Evolutionary conservation across 805 yeast genomes (phyloP), one percentile per base, ranked within the genome.

Genomic region (Wickerhamomyces mucosus): DNA sequence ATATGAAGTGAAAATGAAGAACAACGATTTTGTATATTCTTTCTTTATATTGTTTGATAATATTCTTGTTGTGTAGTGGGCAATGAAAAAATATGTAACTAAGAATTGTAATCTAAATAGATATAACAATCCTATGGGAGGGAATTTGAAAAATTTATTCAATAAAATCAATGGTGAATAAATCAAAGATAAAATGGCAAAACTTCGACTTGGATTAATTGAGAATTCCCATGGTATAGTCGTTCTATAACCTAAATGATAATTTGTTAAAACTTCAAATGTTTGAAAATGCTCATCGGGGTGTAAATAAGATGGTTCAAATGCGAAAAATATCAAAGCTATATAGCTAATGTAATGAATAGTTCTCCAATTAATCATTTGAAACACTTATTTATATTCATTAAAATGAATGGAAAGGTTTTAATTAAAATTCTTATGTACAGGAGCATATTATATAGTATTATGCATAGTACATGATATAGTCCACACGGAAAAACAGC

Each of bases 281-380:
- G 78, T 72, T 53, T 94, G 99, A 52, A 84, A 83, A 53, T 88
- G 96, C 58, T 92, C 99, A 62, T 92, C 99, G 0, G 99, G 99
- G 44, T 94, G 99, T 29, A 92, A 76, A 50, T 94, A 92, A 0
- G 96, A 83, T 19, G 79, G 67, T 34, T 79, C 73, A 2, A 81
- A 50, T 0, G 81, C 75, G 27, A 84, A 59, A 17, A 69, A 58
- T 15, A 79, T 56, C n/a, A 55, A 50, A 2, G 48, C 32, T 3
- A 40, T 17, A 24, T 44, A 45, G 33, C 56, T 46, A 10, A 34
- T 21, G 16, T 42, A 43, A 23, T 50, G 53, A 1, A 43, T 38
- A 1, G 23, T 24, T 21, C 38, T 37, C 51, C 48, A 43, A 18
- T 38, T 35, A 20, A 31, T 21, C 38, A 32, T 36, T n/a, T n/a